These are phyloP conservation scores for Leccinum colubrinum DNA, from an alignment of 1,284 basidiomycete genomes.

Conservation along the genomic window DNA sequence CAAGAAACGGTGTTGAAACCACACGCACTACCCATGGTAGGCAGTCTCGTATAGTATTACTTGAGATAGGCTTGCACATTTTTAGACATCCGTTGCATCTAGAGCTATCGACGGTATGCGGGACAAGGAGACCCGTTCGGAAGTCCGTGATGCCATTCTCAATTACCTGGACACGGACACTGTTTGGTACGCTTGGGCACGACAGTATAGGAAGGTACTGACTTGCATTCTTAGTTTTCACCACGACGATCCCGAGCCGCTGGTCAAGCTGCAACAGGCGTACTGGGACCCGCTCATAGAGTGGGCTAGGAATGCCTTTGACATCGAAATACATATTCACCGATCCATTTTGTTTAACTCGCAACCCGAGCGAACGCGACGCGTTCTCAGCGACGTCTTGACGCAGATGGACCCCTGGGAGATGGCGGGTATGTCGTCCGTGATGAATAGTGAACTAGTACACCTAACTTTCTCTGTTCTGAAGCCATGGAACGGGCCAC, in stretches of 20 bases:
- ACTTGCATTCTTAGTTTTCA: slow-evolving; percentile 63
- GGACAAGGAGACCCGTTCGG: slow-evolving; percentile 53
- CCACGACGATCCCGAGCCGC: slow-evolving; percentile 69
- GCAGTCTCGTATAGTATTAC: slow-evolving; percentile 23
- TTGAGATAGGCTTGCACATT: not conserved
- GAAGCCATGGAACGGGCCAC: slow-evolving; percentile 91
- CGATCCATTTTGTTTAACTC: slow-evolving; percentile 65
- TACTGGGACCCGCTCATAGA: slow-evolving; percentile 90
- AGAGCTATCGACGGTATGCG: slow-evolving; percentile 84
- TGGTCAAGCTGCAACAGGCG: slow-evolving; percentile 79
- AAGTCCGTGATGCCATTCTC: slow-evolving; percentile 73
- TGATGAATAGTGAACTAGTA: not conserved
- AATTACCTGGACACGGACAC: slow-evolving; percentile 96
- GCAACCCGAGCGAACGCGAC: slow-evolving; percentile 68
- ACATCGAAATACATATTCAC: slow-evolving; percentile 64
- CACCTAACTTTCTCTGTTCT: not conserved
- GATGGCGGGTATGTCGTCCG: slow-evolving; percentile 69
- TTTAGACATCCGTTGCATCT: slow-evolving; percentile 81
- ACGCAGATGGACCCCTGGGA: slow-evolving; percentile 76
- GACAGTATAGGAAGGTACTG: slow-evolving; percentile 3
- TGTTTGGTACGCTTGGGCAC: slow-evolving; percentile 64
- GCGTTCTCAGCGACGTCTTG: slow-evolving; percentile 59
- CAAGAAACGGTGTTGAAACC: slow-evolving; percentile 87
- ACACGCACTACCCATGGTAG: slow-evolving; percentile 88
- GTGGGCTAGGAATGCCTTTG: slow-evolving; percentile 73